phyloP scores from a whole-genome alignment of 257 asterid genomes.

The Solanum sparsipilum region DNA sequence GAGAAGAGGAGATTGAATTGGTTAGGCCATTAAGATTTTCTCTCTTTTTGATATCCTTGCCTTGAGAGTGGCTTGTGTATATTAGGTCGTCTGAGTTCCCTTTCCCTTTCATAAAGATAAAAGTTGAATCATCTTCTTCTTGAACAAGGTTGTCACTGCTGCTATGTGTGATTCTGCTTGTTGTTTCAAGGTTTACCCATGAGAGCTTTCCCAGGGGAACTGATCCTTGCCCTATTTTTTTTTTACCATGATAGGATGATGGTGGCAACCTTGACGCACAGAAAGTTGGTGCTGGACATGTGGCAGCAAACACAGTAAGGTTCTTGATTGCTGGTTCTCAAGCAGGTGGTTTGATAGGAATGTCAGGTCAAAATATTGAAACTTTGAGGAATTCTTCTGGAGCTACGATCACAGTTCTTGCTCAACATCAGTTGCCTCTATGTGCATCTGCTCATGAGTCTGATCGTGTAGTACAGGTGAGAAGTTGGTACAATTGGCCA shows the following conservation, averaged over 20 bases:
- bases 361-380: constrained; percentile 89
- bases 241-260: constrained; percentile 46
- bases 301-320: constrained; percentile 83
- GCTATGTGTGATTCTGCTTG: not conserved
- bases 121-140: not conserved
- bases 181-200: not conserved
- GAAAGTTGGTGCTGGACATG: constrained; percentile 70
- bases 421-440: constrained; percentile 83
- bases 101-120: not conserved
- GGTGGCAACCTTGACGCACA: constrained; percentile 41
- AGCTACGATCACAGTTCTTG: constrained; percentile 69
- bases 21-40: not conserved
- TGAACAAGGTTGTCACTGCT: not conserved
- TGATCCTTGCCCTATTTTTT: not conserved
- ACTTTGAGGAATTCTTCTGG: constrained; percentile 77
- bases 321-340: constrained; percentile 87
- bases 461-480: constrained; percentile 93
- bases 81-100: not conserved
- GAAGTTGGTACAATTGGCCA: not conserved
- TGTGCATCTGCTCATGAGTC: constrained; percentile 96
- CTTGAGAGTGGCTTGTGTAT: not conserved
- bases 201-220: not conserved
- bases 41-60: not conserved
- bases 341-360: constrained; percentile 94
- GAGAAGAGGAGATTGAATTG: not conserved